Base-by-base conservation (phyloP, 768 basidiomycete species). In the Omphalotus guepiniiformis region DNA sequence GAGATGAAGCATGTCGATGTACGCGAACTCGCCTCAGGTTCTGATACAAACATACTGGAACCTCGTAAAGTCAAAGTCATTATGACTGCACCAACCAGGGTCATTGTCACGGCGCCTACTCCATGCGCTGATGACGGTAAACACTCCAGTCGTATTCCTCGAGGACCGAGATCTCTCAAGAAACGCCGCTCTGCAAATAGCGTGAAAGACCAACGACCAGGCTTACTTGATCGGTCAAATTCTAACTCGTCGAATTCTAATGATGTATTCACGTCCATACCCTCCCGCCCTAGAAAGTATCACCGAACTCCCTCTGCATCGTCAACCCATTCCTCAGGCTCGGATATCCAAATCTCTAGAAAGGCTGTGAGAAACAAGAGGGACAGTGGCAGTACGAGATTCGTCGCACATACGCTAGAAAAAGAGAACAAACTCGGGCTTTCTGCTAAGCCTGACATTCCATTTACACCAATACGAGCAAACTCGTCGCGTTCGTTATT, bases 21-120 rank as follows among this genome's bases (percentile, higher is more conserved):
- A 15, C 35, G 7, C 35, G 35, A 15, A 37, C 35, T 37, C 35
- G 35, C 6, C 26, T n/a, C n/a, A n/a, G n/a, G n/a, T n/a, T n/a
- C n/a, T n/a, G n/a, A n/a, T n/a, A n/a, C n/a, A n/a, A n/a, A n/a
- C n/a, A 6, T 15, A 27, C 22, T 29, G 27, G 18, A 42, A n/a
- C 30, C 38, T 27, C 65, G 69, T 45, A 63, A 70, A 41, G 64
- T 72, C 39, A 66, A 69, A 26, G 66, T 75, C 25, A 57, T 76
- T 15, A 69, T 76, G 66, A 68, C 65, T 34, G 73, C 67, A 0
- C 75, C 75, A 3, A 76, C 75, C 18, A 75, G 67, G 50, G 75
- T 78, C 15, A 76, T 77, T 28, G 70, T 77, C 7, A 79, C 75
- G 4, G 75, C 75, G 6, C 73, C 77, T n/a, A 78, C 76, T 0